Conservation (phyloP, 805 yeast genomes). For the Scheffersomyces amazonensis region DNA sequence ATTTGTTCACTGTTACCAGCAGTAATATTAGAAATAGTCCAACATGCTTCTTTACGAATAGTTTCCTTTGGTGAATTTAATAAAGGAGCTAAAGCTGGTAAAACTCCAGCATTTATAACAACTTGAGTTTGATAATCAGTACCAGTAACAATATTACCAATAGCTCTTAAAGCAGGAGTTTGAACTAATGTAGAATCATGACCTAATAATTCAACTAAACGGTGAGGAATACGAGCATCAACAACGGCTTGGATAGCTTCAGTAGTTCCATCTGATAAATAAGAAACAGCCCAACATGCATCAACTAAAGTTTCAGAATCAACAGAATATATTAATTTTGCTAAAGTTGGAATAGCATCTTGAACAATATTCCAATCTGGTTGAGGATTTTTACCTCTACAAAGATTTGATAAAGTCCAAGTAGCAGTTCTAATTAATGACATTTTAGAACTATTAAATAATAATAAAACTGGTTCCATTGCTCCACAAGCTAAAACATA, state of each 20-base stretch:
- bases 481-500: constrained; percentile 82
- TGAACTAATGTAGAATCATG: constrained; percentile 85
- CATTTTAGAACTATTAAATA: constrained; percentile 80
- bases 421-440: constrained; percentile 95
- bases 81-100: constrained; percentile 78
- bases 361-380: constrained; percentile 92
- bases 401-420: constrained; percentile 94
- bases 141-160: constrained; percentile 98
- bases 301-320: constrained; percentile 94
- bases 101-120: constrained; percentile 88
- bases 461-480: constrained; percentile 78
- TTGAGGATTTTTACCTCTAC: constrained; percentile 95
- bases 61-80: constrained; percentile 85
- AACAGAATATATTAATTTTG: constrained; percentile 83
- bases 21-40: constrained; percentile 97
- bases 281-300: constrained; percentile 98
- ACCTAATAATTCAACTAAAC: constrained; percentile 85
- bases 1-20: constrained; percentile 96
- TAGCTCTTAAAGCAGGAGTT: constrained; percentile 96
- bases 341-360: constrained; percentile 84
- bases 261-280: constrained; percentile 87
- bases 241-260: constrained; percentile 96
- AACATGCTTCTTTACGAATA: constrained; percentile 95
- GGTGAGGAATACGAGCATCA: constrained; percentile 91
- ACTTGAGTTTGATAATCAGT: constrained; percentile 94